Base-by-base conservation (phyloP, 352 stramenopile species). In the Phytophthora capsici region DNA sequence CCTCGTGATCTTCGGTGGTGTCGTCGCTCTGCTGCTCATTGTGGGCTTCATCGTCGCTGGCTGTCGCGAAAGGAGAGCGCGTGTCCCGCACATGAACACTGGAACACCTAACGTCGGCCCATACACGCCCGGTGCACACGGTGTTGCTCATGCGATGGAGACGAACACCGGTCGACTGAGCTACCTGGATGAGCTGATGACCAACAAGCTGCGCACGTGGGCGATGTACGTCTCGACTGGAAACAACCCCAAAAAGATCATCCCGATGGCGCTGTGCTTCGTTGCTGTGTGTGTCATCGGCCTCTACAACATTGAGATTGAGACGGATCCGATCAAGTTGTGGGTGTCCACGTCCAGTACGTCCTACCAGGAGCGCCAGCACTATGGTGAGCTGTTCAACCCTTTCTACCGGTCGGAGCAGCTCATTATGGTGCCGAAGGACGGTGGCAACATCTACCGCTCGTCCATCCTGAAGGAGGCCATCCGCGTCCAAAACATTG, bases 361-460 rank as follows among this genome's bases (percentile, higher is more conserved):
- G 6, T 73, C 81, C 7, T 89, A 80, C 63, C 75, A 86, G 36
- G 69, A 90, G 48, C 69, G 69, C n/a, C 70, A 88, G 50, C 77
- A 82, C 49, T 90, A 86, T 44, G 81, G 75, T 20, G 54, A 88
- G 5, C 66, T 89, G 8, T 91, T 91, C 48, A 83, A 80, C 53
- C 83, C 83, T 3, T 91, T 91, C 64, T 91, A 90, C 67, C 79
- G 83, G 14, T 75, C 83, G n/a, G 76, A 87, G 48, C 81, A 91
- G 48, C 41, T 89, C 25, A 86, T 91, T 45, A 30, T 91, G 46
- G 82, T 84, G 22, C 77, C 77, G 1, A 90, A 89, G 59, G 81
- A 89, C 20, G 82, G 81, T 22, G 80, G 80, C 2, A 73, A 58
- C 53, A 84, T 89, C 40, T 79, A 73, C 49, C 78, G 80, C 22